Conservation (phyloP, 345 rosid species). For the Clarkia xantiana region DNA sequence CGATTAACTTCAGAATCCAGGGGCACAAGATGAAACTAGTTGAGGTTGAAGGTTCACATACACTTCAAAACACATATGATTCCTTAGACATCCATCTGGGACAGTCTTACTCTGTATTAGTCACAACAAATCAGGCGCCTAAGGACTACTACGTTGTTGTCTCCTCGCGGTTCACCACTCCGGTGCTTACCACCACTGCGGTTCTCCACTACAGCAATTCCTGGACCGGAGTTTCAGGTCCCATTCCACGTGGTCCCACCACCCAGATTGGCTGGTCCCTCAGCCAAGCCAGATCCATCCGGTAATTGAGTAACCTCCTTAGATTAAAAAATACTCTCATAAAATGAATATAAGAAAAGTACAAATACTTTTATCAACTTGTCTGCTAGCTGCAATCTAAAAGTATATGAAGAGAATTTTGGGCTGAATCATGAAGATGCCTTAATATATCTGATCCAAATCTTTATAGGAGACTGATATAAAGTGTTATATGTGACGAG, state of each 20-base stretch:
- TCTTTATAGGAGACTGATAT: too few relatives aligned
- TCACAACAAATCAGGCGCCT: slow-evolving; percentile 53
- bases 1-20: slow-evolving; percentile 69
- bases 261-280: slow-evolving; percentile 68
- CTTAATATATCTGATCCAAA: too few relatives aligned
- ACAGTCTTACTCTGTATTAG: slow-evolving; percentile 57
- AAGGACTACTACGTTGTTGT: slow-evolving; percentile 55
- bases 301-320: slow-evolving; percentile 16
- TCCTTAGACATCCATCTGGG: slow-evolving; percentile 66
- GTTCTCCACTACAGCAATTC: slow-evolving; percentile 62
- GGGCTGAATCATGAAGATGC: too few relatives aligned
- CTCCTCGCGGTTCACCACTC: slow-evolving; percentile 49
- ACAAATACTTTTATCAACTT: not conserved
- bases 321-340: not conserved
- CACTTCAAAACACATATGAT: slow-evolving; percentile 48
- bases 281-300: slow-evolving; percentile 48
- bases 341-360: too few relatives aligned
- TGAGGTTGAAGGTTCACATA: slow-evolving; percentile 73
- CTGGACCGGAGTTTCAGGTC: slow-evolving; percentile 35
- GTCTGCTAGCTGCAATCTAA: not conserved
- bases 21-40: slow-evolving; percentile 63
- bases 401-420: too few relatives aligned
- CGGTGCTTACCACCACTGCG: slow-evolving; percentile 40
- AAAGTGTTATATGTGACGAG: too few relatives aligned
- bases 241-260: slow-evolving; percentile 54